Evolutionary conservation across 768 basidiomycete species (phyloP).

Genomic region (Polyporus arcularius): DNA sequence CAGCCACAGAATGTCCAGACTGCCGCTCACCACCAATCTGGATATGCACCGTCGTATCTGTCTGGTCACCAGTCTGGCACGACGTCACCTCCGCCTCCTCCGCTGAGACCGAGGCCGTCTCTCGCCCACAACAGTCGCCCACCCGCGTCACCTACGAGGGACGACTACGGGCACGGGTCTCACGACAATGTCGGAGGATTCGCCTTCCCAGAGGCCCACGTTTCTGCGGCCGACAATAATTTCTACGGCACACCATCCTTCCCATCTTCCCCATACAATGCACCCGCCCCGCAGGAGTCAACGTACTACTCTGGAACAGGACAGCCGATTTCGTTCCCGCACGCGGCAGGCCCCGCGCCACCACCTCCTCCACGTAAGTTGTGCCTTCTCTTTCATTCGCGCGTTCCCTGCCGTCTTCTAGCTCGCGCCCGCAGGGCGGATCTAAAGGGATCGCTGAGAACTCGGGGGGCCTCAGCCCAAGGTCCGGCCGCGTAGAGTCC

Average conservation of each 20-base stretch:
- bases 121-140: constrained; percentile 15
- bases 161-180: not conserved
- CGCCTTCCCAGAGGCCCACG: constrained; percentile 27
- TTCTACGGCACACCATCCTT: constrained; percentile 3
- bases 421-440: not conserved
- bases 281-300: not conserved
- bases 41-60: constrained; percentile 10
- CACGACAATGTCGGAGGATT: constrained; percentile 15
- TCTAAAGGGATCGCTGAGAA: not conserved
- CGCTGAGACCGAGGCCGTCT: constrained; percentile 17
- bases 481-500: not conserved
- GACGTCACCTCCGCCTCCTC: constrained; percentile 11
- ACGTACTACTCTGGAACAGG: constrained; percentile 6
- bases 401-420: not conserved
- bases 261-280: not conserved
- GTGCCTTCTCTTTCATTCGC: constrained; percentile 4
- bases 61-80: not conserved
- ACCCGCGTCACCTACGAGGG: not conserved
- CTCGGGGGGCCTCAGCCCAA: not conserved
- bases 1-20: not conserved
- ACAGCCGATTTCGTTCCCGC: constrained; percentile 9
- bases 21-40: constrained; percentile 1
- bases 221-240: constrained; percentile 4
- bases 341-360: constrained; percentile 28
- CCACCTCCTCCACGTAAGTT: constrained; percentile 41